Evolutionary conservation across 2,329 filamentous ascomycete genomes (phyloP), one percentile per base, ranked within the genome.

Genomic region (Fonsecaea monophora): DNA sequence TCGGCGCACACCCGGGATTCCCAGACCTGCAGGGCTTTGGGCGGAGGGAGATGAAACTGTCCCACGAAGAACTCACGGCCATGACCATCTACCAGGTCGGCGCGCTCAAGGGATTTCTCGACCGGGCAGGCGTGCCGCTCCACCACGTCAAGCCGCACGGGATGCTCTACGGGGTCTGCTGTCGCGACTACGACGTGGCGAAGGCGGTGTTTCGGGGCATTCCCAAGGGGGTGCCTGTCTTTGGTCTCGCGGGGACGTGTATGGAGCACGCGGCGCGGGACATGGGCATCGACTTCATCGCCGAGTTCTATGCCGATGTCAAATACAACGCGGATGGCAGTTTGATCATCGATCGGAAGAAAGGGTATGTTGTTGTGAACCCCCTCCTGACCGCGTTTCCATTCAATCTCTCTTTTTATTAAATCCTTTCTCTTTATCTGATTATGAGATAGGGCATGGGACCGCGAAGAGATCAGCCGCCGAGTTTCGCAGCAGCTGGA

Each of bases 11-110:
- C 70, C 87, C 87, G 0, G 86, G 87, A 1, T 78, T 89, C 0
- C 86, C 85, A 13, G 87, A 90, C 73, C 80, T 88, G n/a, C 83
- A 87, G 75, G 87, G 87, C 7, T 90, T 90, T 70, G 87, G 87
- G 1, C 80, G 87, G 1, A 81, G 87, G 25, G 83, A 86, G 66
- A 89, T 90, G 75, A 84, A 85, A 45, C 79, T 89, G 70, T 77
- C 80, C 0, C 80, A 83, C 1, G 83, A 84, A n/a, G 86, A 88
- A 70, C 78, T 86, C 65, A 84, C 84, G 1, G 84, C 85, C 5
- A 82, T 84, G 68, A 80, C 85, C 0, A 75, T 87, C 38, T 90
- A 89, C 75, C 87, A 89, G 71, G 82, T 90, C 40, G 87, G 87
- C 1, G 86, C 87, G 0, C 78, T 89, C 1, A 82, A 85, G 65